These are phyloP conservation scores for Globisporangium splendens DNA, from an alignment of 352 stramenopile genomes.

Conservation along the genomic window DNA sequence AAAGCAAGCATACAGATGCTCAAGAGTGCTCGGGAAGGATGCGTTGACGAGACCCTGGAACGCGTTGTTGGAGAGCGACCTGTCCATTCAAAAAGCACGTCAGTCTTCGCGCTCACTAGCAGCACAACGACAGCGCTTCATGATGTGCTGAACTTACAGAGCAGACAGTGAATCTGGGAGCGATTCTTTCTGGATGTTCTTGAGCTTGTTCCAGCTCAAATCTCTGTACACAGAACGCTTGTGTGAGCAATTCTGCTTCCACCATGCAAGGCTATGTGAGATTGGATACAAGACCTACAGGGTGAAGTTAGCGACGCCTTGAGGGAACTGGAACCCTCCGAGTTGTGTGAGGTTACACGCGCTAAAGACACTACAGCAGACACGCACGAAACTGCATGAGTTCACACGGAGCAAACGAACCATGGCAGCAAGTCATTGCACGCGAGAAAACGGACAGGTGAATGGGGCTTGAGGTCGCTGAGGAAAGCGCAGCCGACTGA, in stretches of 20 bases:
- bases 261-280: no score
- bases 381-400: neutral
- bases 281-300: constrained; percentile 1
- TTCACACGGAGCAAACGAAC: no score
- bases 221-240: neutral
- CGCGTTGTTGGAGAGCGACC: constrained; percentile 11
- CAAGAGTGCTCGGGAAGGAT: constrained; percentile 6
- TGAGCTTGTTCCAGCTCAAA: neutral
- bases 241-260: no score
- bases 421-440: neutral
- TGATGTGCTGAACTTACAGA: neutral
- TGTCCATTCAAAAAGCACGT: neutral
- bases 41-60: constrained; percentile 4
- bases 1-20: constrained; percentile 4
- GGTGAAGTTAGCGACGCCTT: neutral
- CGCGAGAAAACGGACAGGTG: neutral
- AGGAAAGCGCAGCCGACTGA: constrained; percentile 5
- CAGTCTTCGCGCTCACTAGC: no score
- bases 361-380: neutral
- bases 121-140: neutral
- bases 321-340: constrained; percentile 1
- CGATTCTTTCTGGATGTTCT: no score
- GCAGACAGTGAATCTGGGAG: neutral
- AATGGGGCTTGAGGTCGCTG: neutral
- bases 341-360: constrained; percentile 9